These are phyloP conservation scores for Arthroderma uncinatum DNA, from an alignment of 2,329 filamentous ascomycete genomes.

Conservation along the genomic window DNA sequence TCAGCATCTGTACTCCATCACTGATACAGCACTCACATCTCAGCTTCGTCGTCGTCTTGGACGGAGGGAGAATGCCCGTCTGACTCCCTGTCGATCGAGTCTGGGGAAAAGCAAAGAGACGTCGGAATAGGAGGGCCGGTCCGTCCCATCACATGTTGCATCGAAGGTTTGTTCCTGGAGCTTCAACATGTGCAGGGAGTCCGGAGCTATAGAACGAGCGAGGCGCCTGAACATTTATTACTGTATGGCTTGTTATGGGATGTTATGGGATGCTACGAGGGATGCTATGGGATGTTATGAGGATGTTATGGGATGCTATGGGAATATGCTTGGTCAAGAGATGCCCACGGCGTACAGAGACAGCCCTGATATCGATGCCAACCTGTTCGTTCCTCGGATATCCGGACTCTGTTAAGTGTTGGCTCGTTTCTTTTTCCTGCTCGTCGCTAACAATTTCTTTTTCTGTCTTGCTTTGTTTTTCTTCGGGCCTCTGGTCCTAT, in stretches of 20 bases:
- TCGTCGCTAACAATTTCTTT: not conserved
- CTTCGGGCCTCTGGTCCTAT: slow-evolving; percentile 1
- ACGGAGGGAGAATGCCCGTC: not conserved
- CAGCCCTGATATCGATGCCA: too few relatives aligned
- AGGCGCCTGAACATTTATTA: too few relatives aligned
- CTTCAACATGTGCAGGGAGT: not conserved
- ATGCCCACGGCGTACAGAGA: not conserved
- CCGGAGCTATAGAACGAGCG: too few relatives aligned
- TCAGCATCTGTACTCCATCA: too few relatives aligned
- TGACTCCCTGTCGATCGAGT: not conserved
- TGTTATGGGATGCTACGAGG: too few relatives aligned
- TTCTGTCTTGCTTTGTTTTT: not conserved
- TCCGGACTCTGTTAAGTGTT: not conserved
- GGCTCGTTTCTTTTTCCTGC: not conserved
- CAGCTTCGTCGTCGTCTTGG: too few relatives aligned
- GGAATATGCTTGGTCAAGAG: too few relatives aligned
- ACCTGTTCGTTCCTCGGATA: not conserved
- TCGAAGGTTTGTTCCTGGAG: not conserved
- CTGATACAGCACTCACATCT: too few relatives aligned
- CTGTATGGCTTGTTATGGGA: too few relatives aligned
- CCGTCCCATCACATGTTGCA: not conserved
- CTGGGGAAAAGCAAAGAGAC: not conserved
- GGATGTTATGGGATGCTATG: too few relatives aligned
- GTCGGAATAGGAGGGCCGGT: not conserved
- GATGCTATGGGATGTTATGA: too few relatives aligned